Base-by-base conservation (phyloP, 2,329 filamentous ascomycete species). In the Gliomastix tumulicola region DNA sequence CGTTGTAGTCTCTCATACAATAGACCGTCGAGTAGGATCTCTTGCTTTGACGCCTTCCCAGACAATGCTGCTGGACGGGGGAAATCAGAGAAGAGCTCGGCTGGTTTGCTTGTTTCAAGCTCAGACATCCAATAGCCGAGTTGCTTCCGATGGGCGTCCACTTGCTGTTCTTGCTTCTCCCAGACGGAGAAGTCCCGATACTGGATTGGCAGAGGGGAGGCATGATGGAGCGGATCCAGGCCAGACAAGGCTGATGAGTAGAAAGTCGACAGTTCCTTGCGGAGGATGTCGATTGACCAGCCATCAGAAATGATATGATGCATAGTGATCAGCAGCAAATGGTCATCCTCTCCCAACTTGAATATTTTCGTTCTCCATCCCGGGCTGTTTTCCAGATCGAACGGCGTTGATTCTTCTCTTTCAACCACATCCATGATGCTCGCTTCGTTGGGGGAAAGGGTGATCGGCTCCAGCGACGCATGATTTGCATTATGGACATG, bases 61-160 rank as follows among this genome's bases (percentile, higher is more conserved):
- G 23, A 37, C 5, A 10, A 47, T 39, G 15, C 45, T 33, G 12
- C 57, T 60, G 4, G 55, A 52, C 4, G 44, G 33, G 1, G 54
- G 55, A 7, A 53, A 39, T 68, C 64, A 6, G 62, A 61, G 9
- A 67, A 48, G 9, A 58, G 40, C 32, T 44, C 41, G 8, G 31
- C 20, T 13, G 35, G 21, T n/a, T 36, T 21, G n/a, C 33, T 34
- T 6, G 22, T 34, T 15, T 38, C 32, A 5, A 38, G 38, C 23
- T 37, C 13, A 30, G 34, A 35, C 17, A 41, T 34, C 51, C 49
- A 54, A 20, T 54, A 51, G 0, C 38, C 23, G 1, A 54, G 34
- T 11, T 55, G 51, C 6, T 22, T 37, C 18, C 49, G 19, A 3
- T 52, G 43, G 7, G 46, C 37, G 2, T 22, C 36, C 0, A 31